Base-by-base conservation (phyloP, 2,329 filamentous ascomycete species). In the Didymella pomorum region DNA sequence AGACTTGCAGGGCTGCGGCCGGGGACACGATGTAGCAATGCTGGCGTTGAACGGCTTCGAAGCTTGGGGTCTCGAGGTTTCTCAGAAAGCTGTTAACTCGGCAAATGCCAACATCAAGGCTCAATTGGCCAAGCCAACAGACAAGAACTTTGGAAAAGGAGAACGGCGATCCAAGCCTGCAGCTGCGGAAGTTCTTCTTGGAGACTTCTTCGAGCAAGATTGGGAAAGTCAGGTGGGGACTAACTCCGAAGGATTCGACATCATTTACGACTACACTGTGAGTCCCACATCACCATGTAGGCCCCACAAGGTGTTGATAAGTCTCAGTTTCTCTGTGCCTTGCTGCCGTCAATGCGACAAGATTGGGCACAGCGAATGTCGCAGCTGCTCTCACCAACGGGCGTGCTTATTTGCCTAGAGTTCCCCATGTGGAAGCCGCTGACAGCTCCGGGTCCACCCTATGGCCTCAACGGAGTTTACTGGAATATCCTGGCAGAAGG, bases 21-120 rank as follows among this genome's bases (percentile, higher is more conserved):
- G 84, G 44, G 31, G 92, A 8, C 88, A 93, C 71, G 92, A 96
- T 78, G 91, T 91, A 2, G 80, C 92, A 14, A 81, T 95, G 29
- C 81, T 96, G 39, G 85, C 87, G 46, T 84, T 85, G 12, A 86
- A 88, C 68, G 91, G 92, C 2, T 93, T 90, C 74, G 87, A 94
- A 74, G 86, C 87, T 2, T 87, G 86, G 69, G 92, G 92, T 0
- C 78, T 95, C 0, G 91, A 95, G 70, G 83, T 84, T 57, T 87
- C 87, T 37, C 69, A 80, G 6, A 76, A 71, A 14, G 85, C 78
- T 16, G 63, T 79, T 21, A 52, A 60, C 21, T 39, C 54, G 21
- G 62, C 65, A 12, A 59, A 60, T 29, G 41, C 58, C n/a, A 64
- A 64, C 25, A 50, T 64, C 14, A 37, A 57, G 16, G 43, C 50